Evolutionary conservation across 139 green algal genomes (phyloP).

Genomic region (Eudorina sp.): DNA sequence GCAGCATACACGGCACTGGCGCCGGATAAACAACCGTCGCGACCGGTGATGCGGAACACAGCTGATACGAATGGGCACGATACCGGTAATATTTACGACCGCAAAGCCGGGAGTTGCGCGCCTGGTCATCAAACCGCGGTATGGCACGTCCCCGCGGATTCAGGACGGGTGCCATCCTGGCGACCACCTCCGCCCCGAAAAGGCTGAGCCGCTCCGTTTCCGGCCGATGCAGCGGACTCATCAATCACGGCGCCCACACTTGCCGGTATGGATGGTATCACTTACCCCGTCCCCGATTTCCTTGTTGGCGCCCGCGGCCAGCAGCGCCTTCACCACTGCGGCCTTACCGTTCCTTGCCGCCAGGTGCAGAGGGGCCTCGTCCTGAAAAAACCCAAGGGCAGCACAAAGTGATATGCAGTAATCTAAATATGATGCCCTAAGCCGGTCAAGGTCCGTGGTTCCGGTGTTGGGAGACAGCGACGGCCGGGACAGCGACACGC

Average conservation of each 20-base stretch:
- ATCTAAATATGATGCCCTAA: no score
- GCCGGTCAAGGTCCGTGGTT: no score
- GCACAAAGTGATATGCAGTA: no score
- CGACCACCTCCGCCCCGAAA: neutral
- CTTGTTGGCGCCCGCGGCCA: neutral
- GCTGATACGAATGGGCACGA: no score
- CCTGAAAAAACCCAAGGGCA: neutral
- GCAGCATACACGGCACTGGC: no score
- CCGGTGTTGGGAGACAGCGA: neutral
- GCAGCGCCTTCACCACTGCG: neutral
- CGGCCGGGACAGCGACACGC: neutral
- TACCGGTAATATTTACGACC: no score
- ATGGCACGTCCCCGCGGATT: neutral
- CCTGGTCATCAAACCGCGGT: neutral
- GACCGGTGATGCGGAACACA: no score
- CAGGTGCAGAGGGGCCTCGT: neutral
- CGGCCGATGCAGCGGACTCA: no score
- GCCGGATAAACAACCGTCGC: no score
- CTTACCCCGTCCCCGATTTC: neutral
- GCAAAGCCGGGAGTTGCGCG: no score
- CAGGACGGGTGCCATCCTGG: neutral
- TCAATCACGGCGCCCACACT: no score
- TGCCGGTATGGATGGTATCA: neutral
- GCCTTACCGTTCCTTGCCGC: neutral
- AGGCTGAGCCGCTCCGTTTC: no score